Percentiles rank a stretch among this genome's conserved stretches.
Conservation (phyloP, 2,329 filamentous ascomycete genomes). For the Lecanicillium sp. region DNA sequence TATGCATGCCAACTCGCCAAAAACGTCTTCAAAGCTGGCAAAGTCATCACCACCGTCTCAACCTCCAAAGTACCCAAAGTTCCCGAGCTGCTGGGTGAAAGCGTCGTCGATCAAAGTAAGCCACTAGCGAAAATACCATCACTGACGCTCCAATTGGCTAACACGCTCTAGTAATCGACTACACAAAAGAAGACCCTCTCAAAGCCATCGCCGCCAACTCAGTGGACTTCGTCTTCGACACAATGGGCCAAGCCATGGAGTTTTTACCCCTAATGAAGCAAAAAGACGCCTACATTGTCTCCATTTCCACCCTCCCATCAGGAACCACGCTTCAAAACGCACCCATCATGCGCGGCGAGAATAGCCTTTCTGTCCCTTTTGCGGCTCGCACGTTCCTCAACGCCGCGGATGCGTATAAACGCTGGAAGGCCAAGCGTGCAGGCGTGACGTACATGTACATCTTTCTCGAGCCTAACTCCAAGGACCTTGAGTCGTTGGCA, state of each 20-base stretch:
- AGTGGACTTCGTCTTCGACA: conserved; percentile 36
- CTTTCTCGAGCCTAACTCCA: conserved; percentile 22
- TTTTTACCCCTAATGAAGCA: conserved; percentile 27
- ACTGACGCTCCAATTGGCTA: neutral
- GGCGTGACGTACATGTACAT: conserved; percentile 28
- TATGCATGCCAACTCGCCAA: conserved; percentile 32
- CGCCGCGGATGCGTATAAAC: conserved; percentile 20
- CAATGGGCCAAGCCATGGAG: conserved; percentile 24
- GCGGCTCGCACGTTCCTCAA: conserved; percentile 19
- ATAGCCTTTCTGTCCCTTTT: conserved; percentile 17
- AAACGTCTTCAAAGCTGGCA: conserved; percentile 31
- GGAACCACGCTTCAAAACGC: conserved; percentile 25
- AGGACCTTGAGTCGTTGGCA: conserved; percentile 15
- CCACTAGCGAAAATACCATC: too few relatives aligned
- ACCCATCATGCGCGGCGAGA: conserved; percentile 17
- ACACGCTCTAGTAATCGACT: conserved; percentile 14
- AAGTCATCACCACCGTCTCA: conserved; percentile 36
- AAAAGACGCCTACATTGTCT: conserved; percentile 23
- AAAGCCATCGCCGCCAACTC: conserved; percentile 21
- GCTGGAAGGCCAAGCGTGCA: conserved; percentile 22
- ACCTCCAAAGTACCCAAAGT: conserved; percentile 30
- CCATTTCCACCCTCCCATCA: conserved; percentile 26
- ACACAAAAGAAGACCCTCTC: conserved; percentile 13
- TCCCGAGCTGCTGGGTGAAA: conserved; percentile 26
- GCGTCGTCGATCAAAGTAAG: conserved; percentile 25